These are phyloP conservation scores for Murraya koenigii DNA, from an alignment of 345 rosid genomes.

Conservation along the genomic window DNA sequence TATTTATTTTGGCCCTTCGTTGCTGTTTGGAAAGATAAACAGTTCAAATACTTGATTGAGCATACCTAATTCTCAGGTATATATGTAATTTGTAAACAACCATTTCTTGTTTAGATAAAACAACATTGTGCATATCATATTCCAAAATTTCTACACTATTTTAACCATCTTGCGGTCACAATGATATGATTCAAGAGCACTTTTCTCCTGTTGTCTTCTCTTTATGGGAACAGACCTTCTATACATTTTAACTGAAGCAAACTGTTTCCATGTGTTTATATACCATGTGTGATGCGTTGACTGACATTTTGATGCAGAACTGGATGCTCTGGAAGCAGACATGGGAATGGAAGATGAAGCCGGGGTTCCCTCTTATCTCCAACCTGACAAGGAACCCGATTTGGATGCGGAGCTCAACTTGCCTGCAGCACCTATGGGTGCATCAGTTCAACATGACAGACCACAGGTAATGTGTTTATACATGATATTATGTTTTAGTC, in stretches of 20 bases:
- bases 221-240: neutral
- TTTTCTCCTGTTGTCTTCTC: neutral
- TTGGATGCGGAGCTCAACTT: constrained; percentile 67
- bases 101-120: neutral
- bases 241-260: neutral
- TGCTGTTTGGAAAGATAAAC: neutral
- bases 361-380: constrained; percentile 93
- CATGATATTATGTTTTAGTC: neutral
- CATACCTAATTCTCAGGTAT: neutral
- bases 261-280: neutral
- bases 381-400: constrained; percentile 84
- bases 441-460: constrained; percentile 56
- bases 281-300: neutral
- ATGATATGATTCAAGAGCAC: neutral
- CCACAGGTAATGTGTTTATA: constrained; percentile 46
- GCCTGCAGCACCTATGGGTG: constrained; percentile 79
- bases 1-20: neutral
- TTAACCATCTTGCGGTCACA: neutral
- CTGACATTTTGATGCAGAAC: constrained; percentile 54
- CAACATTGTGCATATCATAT: neutral
- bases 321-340: constrained; percentile 94
- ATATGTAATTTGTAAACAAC: neutral
- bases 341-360: constrained; percentile 92
- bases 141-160: neutral
- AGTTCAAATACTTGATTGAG: neutral